A percentile compares a stretch with the other conserved stretches of the same genome.
These are phyloP conservation scores for Penicillium goetzii DNA, from an alignment of 495 filamentous ascomycete genomes.

Conservation along the genomic window DNA sequence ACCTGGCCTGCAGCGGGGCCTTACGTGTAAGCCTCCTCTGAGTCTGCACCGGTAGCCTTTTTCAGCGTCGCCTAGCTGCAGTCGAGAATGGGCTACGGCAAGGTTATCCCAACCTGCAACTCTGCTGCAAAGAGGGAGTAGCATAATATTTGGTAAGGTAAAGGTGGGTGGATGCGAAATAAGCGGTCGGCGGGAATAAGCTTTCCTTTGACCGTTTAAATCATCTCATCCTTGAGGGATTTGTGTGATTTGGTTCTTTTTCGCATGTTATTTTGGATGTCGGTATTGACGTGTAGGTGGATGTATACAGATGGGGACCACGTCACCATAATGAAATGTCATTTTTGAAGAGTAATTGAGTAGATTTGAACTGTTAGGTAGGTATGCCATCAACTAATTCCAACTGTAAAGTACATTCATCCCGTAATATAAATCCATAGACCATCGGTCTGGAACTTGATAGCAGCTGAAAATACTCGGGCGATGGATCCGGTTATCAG, in stretches of 20 bases:
- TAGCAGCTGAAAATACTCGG: constrained; percentile 15
- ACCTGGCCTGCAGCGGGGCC: constrained; percentile 11
- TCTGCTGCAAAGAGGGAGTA: too few relatives aligned
- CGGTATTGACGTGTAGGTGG: not conserved
- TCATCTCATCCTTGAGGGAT: too few relatives aligned
- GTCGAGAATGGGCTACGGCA: constrained; percentile 13
- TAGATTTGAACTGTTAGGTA: not conserved
- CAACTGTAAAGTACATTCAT: not conserved
- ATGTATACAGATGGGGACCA: not conserved
- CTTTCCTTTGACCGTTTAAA: not conserved
- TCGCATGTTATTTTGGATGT: not conserved
- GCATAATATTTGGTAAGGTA: not conserved
- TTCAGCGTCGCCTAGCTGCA: constrained; percentile 13
- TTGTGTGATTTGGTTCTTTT: not conserved
- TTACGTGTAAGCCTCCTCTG: constrained; percentile 14
- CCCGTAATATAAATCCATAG: not conserved
- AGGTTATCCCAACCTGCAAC: constrained; percentile 27
- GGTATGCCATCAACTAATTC: not conserved
- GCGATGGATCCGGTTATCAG: constrained; percentile 14
- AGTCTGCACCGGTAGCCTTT: constrained; percentile 17
- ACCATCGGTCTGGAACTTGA: constrained; percentile 1
- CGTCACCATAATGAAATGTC: not conserved
- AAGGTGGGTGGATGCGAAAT: not conserved
- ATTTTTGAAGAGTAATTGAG: not conserved
- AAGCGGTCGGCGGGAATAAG: constrained; percentile 15